Evolutionary conservation across 2,329 filamentous ascomycete genomes (phyloP).

Genomic region (Paraphoma sp.): DNA sequence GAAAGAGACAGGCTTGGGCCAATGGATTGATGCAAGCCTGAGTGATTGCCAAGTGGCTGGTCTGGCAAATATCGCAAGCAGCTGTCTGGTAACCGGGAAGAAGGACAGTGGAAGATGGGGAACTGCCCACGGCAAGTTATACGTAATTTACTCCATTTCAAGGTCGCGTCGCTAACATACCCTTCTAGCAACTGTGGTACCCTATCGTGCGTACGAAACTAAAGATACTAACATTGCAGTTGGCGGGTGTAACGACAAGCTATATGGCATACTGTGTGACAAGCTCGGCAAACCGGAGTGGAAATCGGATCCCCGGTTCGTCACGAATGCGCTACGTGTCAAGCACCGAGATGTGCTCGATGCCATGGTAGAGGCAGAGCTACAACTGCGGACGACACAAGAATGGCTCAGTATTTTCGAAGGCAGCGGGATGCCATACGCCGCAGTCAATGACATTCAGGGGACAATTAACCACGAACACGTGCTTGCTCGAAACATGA

Average conservation of each 20-base stretch:
- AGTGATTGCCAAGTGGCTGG: constrained; percentile 96
- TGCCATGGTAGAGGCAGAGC: constrained; percentile 75
- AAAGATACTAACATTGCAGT: constrained; percentile 67
- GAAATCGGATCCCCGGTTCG: constrained; percentile 62
- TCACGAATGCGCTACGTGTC: constrained; percentile 65
- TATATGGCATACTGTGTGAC: constrained; percentile 66
- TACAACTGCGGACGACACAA: constrained; percentile 76
- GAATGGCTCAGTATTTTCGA: constrained; percentile 89
- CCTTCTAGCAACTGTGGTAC: constrained; percentile 86
- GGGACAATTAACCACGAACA: constrained; percentile 83
- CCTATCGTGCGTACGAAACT: constrained; percentile 81
- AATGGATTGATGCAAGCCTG: constrained; percentile 88
- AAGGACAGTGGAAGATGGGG: constrained; percentile 91
- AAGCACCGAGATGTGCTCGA: constrained; percentile 79
- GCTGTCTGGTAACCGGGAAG: constrained; percentile 83
- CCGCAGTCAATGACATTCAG: constrained; percentile 91
- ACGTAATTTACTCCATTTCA: no score
- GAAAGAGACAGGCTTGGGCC: constrained; percentile 77
- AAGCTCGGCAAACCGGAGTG: constrained; percentile 64
- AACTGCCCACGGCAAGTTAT: constrained; percentile 79
- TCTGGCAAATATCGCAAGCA: constrained; percentile 89
- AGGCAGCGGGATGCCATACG: constrained; percentile 90
- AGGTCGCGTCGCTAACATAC: constrained; percentile 4
- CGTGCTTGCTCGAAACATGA: constrained; percentile 80
- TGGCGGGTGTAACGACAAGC: constrained; percentile 67